These are phyloP conservation scores for Phytophthora sp. DNA, from an alignment of 352 stramenopile genomes.

Conservation along the genomic window DNA sequence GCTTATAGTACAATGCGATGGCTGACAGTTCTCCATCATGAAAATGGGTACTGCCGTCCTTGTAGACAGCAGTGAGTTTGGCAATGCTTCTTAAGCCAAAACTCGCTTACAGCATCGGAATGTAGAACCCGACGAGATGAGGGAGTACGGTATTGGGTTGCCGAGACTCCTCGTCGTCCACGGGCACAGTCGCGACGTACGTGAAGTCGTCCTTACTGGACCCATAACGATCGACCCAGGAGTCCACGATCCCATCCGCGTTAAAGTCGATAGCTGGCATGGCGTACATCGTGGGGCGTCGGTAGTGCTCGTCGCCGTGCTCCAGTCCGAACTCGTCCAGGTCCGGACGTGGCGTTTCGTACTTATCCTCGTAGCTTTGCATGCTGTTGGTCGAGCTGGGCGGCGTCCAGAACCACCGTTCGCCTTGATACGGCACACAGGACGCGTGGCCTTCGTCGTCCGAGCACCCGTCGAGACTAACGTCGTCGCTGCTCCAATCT, in stretches of 20 bases:
- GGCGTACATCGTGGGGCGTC: conserved; percentile 38
- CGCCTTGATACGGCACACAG: conserved; percentile 26
- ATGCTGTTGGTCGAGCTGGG: conserved; percentile 31
- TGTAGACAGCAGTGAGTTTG: not conserved
- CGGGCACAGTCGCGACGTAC: conserved; percentile 34
- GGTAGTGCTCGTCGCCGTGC: conserved; percentile 24
- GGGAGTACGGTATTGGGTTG: conserved; percentile 2
- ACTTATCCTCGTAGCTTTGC: conserved; percentile 32
- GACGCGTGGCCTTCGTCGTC: conserved; percentile 20
- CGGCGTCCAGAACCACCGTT: conserved; percentile 38
- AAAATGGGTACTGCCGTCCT: conserved; percentile 17
- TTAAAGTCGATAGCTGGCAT: conserved; percentile 36
- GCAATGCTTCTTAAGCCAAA: no score
- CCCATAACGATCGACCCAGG: conserved; percentile 37
- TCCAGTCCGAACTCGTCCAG: conserved; percentile 34
- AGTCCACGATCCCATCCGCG: conserved; percentile 19
- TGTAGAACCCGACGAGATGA: conserved; percentile 34
- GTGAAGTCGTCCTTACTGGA: conserved; percentile 32
- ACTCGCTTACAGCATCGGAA: conserved; percentile 31
- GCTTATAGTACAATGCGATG: conserved; percentile 16
- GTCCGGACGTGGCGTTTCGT: conserved; percentile 29
- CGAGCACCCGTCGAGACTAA: conserved; percentile 26
- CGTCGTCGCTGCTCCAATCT: conserved; percentile 36
- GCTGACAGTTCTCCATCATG: conserved; percentile 5
- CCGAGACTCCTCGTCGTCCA: conserved; percentile 11